Evolutionary conservation across 2,329 filamentous ascomycete species (phyloP).

Genomic region (Xylariaceae sp.): DNA sequence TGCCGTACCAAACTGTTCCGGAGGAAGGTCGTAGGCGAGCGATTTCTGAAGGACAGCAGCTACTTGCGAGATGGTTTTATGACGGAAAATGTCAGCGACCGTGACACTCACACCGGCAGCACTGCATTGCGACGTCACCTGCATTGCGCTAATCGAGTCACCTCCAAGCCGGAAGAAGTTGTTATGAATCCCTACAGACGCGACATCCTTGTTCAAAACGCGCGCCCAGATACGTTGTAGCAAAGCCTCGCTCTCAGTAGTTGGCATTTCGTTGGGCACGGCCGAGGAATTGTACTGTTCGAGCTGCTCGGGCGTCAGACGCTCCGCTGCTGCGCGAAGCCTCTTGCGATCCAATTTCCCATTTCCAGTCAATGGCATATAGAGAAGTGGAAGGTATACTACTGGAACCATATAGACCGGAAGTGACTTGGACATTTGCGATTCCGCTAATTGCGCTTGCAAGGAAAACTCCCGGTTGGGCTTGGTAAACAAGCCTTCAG

Average conservation of each 20-base stretch:
- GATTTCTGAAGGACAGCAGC: background rate
- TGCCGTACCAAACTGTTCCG: constrained; percentile 8
- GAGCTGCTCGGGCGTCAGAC: constrained; percentile 7
- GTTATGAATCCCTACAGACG: constrained; percentile 32
- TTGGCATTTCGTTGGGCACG: background rate
- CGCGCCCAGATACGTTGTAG: constrained; percentile 40
- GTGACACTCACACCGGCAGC: constrained; percentile 27
- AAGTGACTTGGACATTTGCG: constrained; percentile 14
- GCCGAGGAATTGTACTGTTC: constrained; percentile 1
- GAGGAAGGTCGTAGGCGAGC: background rate
- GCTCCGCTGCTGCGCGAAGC: background rate
- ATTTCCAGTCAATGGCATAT: constrained; percentile 21
- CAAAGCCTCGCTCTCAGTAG: background rate
- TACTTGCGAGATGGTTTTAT: constrained; percentile 7
- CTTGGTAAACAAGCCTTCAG: constrained; percentile 35
- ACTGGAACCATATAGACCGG: constrained; percentile 22
- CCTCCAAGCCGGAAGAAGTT: constrained; percentile 49
- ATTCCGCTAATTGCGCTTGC: constrained; percentile 43
- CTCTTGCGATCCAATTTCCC: constrained; percentile 21
- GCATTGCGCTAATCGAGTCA: constrained; percentile 51
- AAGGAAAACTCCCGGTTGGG: constrained; percentile 29
- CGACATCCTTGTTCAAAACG: constrained; percentile 20
- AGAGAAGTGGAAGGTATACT: constrained; percentile 19
- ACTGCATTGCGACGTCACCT: constrained; percentile 49
- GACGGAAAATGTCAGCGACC: constrained; percentile 31